A percentile compares a stretch with the other conserved stretches of the same genome.
Conservation (phyloP, 352 stramenopile species). For the Pythium dissimile region DNA sequence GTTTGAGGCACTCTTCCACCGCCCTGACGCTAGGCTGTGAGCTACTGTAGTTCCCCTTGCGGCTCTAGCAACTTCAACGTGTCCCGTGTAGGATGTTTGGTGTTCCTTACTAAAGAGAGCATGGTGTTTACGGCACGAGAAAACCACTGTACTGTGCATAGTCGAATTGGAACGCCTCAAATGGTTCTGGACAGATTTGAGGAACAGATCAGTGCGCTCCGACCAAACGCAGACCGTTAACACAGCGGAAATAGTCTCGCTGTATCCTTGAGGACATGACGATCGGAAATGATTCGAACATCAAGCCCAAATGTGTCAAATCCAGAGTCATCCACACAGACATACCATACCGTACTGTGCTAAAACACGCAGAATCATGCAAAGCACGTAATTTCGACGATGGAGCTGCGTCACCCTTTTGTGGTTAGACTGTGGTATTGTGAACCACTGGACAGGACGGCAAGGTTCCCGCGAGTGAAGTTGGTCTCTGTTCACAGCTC, state of each 20-base stretch:
- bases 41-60: background rate
- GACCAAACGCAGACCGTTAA: background rate
- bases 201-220: no score
- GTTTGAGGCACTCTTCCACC: conserved; percentile 57
- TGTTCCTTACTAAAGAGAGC: background rate
- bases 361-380: no score
- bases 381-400: no score
- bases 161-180: background rate
- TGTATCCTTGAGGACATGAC: background rate
- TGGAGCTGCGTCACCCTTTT: no score
- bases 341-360: no score
- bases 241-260: background rate
- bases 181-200: background rate
- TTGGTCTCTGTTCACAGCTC: no score
- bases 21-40: conserved; percentile 16
- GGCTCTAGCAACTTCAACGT: background rate
- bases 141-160: no score
- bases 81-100: background rate
- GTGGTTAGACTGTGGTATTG: no score
- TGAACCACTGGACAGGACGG: background rate
- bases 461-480: background rate
- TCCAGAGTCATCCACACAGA: no score
- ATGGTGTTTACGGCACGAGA: background rate
- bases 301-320: background rate
- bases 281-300: background rate